Conservation (phyloP, 257 asterid genomes). For the Pogostemon cablin region DNA sequence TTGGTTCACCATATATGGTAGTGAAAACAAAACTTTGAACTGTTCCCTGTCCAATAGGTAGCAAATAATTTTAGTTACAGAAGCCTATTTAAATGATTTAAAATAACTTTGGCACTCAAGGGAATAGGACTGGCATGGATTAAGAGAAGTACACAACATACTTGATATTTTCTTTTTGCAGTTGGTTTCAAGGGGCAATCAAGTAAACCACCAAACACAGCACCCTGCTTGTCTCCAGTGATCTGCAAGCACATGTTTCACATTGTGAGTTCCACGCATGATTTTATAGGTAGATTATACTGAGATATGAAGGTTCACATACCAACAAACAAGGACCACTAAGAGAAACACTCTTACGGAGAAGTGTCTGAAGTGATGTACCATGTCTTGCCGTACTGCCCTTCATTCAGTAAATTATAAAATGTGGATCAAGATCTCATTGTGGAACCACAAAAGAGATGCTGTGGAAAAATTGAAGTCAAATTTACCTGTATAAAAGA, state of each 20-base stretch:
- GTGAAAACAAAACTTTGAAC: constrained; percentile 90
- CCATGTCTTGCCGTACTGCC: constrained; percentile 96
- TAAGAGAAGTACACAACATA: constrained; percentile 37
- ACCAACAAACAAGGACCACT: constrained; percentile 94
- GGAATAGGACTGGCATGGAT: not conserved
- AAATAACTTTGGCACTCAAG: not conserved
- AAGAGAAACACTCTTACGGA: constrained; percentile 58
- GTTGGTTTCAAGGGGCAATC: constrained; percentile 86
- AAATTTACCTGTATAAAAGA: constrained; percentile 74
- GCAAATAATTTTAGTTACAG: constrained; percentile 26
- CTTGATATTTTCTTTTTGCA: constrained; percentile 89
- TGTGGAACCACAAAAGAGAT: constrained; percentile 15
- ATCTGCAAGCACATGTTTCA: constrained; percentile 51
- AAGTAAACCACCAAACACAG: constrained; percentile 93
- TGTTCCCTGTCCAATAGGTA: constrained; percentile 63
- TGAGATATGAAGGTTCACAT: constrained; percentile 26
- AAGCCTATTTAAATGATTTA: constrained; percentile 6
- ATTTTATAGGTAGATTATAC: constrained; percentile 6
- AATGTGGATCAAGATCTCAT: constrained; percentile 40
- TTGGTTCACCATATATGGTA: constrained; percentile 86
- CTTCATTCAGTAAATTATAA: constrained; percentile 63
- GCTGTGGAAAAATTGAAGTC: constrained; percentile 13
- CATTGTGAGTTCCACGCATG: constrained; percentile 9
- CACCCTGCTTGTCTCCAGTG: constrained; percentile 91
- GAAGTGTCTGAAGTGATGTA: constrained; percentile 88